Evolutionary conservation across 2,329 filamentous ascomycete genomes (phyloP), one percentile per base, ranked within the genome.

Genomic region (Colletotrichum orchidophilum): DNA sequence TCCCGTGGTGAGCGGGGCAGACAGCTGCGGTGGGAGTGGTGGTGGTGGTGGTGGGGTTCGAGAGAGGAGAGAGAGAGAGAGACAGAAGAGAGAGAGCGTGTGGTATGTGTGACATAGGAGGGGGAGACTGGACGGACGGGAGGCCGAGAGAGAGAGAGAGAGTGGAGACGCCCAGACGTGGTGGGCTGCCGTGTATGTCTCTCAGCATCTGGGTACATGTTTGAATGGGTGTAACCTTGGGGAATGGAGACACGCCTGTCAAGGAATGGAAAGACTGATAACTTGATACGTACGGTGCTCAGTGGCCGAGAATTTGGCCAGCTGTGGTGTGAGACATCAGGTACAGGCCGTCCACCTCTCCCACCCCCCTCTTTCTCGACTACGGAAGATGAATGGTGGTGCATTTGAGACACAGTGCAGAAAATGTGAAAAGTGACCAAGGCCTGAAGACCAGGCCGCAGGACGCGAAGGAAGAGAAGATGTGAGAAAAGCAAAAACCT

Each of bases 201-300:
- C 35, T 53, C 58, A 53, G 15, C 50, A 18, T 39, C 39, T 55
- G 57, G 53, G 13, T 31, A 11, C 63, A 18, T 53, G 49, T 63
- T 21, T 61, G 63, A 68, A 71, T 63, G 57, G 63, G 68, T 71
- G 68, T 68, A 71, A 71, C 68, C 18, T 13, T 71, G 63, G 26
- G 64, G 64, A 71, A 71, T 71, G 68, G 64, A 71, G 52, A 46
- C 58, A 54, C 64, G 52, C 52, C 68, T 35, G 24, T 21, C n/a
- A 54, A 62, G 68, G 68, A 71, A 71, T 71, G 68, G 63, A 71
- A 65, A 18, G 31, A 63, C 29, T 68, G 68, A 71, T 71, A 59
- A 67, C 39, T 58, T 35, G 68, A 42, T 58, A 71, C 63, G 64
- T 53, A 57, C 67, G 50, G 35, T 27, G 35, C 35, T 69, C 60